Conservation (phyloP, 75 land plant genomes). For the Chamaecyparis obtusa region DNA sequence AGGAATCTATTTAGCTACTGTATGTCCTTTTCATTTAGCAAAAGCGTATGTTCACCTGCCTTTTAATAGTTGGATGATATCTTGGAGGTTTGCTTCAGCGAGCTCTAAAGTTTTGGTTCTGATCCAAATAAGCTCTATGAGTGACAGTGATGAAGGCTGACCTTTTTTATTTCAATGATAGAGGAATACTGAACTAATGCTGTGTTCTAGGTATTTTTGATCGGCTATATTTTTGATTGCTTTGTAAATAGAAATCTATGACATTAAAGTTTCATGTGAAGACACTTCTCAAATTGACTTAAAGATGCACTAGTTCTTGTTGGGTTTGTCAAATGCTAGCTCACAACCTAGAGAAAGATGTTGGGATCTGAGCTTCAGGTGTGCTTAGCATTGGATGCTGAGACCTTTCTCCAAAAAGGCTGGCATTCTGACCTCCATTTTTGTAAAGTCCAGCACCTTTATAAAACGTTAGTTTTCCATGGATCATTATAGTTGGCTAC, state of each 20-base stretch:
- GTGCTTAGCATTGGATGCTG: neutral
- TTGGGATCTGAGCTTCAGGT: neutral
- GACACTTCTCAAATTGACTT: neutral
- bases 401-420: neutral
- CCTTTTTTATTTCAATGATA: no score
- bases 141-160: no score
- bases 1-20: neutral
- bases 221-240: neutral
- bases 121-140: neutral
- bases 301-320: neutral
- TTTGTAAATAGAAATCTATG: neutral
- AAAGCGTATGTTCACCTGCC: neutral
- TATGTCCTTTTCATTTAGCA: neutral
- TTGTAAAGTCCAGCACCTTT: neutral
- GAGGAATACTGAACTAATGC: neutral
- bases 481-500: neutral
- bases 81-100: neutral
- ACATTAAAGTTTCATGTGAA: neutral
- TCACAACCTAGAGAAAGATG: neutral
- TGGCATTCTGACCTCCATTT: neutral
- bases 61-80: neutral
- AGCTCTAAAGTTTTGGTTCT: neutral
- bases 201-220: neutral
- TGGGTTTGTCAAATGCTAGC: neutral
- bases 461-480: neutral